A percentile compares a stretch with the other conserved stretches of the same genome.
phyloP scores from a whole-genome alignment of 2,329 filamentous ascomycete genomes.

The Bipolaris gigantea region DNA sequence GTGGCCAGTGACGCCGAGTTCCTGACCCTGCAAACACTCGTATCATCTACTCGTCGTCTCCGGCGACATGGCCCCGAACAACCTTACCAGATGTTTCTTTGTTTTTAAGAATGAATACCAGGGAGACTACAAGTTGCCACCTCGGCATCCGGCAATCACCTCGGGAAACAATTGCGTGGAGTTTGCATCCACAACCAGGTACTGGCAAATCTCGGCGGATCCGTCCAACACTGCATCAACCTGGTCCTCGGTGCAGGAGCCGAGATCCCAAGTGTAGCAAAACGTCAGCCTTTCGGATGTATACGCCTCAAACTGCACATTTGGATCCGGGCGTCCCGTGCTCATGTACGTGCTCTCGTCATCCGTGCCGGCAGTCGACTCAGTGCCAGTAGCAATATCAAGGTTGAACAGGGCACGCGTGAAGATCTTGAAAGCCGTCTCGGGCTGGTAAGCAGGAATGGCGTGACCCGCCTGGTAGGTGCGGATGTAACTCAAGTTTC shows the following conservation, averaged over 20 bases:
- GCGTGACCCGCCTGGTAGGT: constrained; percentile 47
- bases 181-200: constrained; percentile 23
- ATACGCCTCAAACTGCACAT: constrained; percentile 16
- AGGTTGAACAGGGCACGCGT: constrained; percentile 48
- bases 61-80: not conserved
- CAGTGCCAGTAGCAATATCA: constrained; percentile 52
- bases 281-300: constrained; percentile 12
- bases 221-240: constrained; percentile 16
- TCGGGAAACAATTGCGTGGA: constrained; percentile 23
- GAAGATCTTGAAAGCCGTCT: constrained; percentile 56
- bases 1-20: not conserved
- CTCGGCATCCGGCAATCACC: constrained; percentile 19
- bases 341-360: constrained; percentile 16
- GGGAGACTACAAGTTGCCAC: constrained; percentile 3
- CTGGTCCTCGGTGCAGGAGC: constrained; percentile 20
- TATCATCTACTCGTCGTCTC: not conserved
- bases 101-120: not conserved
- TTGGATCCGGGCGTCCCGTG: constrained; percentile 13
- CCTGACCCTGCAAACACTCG: not conserved
- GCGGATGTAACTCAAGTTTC: constrained; percentile 45
- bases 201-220: constrained; percentile 21
- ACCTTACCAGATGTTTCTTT: not conserved
- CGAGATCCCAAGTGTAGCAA: constrained; percentile 22
- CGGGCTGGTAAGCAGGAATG: constrained; percentile 47
- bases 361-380: constrained; percentile 9